phyloP scores from a whole-genome alignment of 108 stramenopile species.

The Pseudonitzschia pungens region DNA sequence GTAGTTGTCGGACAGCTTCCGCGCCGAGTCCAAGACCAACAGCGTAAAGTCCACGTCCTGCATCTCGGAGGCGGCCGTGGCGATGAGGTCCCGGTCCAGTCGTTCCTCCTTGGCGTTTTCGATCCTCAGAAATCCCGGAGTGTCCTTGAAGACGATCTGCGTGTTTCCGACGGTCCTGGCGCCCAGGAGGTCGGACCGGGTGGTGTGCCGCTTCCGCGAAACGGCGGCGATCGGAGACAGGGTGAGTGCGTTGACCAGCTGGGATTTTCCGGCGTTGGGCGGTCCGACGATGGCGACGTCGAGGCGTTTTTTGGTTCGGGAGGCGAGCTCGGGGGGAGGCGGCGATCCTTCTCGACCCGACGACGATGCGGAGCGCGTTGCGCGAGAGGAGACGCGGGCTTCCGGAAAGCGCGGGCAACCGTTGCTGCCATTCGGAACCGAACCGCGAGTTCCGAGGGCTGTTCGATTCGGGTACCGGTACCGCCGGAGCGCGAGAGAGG shows the following conservation, averaged over 20 bases:
- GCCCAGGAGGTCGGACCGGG: slow-evolving; percentile 79
- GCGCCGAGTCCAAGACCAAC: slow-evolving; percentile 86
- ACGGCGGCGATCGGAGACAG: slow-evolving; percentile 82
- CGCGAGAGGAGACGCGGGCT: neutral
- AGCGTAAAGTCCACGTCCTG: slow-evolving; percentile 73
- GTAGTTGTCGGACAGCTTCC: slow-evolving; percentile 55
- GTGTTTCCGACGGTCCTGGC: slow-evolving; percentile 71
- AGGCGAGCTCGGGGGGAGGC: no score
- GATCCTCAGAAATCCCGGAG: slow-evolving; percentile 86
- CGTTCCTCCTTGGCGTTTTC: slow-evolving; percentile 61
- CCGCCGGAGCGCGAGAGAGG: neutral
- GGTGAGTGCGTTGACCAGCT: slow-evolving; percentile 80
- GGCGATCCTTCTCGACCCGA: neutral
- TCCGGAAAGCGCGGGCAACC: no score
- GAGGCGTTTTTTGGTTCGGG: slow-evolving; percentile 46
- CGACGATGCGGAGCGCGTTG: neutral
- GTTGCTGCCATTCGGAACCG: neutral
- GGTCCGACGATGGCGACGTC: slow-evolving; percentile 88
- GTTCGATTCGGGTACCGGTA: neutral
- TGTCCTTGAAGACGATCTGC: slow-evolving; percentile 89
- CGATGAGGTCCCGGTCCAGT: slow-evolving; percentile 53
- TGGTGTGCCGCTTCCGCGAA: slow-evolving; percentile 92
- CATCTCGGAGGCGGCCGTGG: slow-evolving; percentile 66
- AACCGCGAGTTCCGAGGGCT: neutral
- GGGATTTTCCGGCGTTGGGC: slow-evolving; percentile 89